Evolutionary conservation across 2,329 filamentous ascomycete genomes (phyloP).

Genomic region (Aspergillus cejpii): DNA sequence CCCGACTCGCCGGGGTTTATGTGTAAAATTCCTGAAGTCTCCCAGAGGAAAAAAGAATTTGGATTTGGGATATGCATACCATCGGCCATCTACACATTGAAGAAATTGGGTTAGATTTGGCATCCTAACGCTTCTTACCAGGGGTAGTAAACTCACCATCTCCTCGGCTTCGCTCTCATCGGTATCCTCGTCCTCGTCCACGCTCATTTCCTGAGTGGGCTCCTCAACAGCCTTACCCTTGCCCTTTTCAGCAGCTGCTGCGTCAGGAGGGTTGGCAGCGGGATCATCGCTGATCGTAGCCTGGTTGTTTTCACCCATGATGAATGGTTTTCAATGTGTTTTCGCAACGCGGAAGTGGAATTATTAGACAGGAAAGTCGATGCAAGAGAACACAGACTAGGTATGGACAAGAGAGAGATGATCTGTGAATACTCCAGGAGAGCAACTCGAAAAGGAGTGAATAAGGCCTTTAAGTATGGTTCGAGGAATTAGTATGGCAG

Average conservation of each 20-base stretch:
- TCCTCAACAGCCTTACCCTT: constrained; percentile 69
- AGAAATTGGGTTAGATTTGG: not conserved
- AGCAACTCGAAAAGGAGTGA: not conserved
- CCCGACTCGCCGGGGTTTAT: constrained; percentile 11
- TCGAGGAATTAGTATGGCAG: not conserved
- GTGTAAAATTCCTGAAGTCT: not conserved
- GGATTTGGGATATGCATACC: constrained; percentile 1
- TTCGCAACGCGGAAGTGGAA: constrained; percentile 7
- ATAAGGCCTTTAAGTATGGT: not conserved
- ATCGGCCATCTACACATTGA: not conserved
- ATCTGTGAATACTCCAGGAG: not conserved
- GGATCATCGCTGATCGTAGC: constrained; percentile 32
- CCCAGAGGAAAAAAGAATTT: not conserved
- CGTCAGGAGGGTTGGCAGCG: constrained; percentile 34
- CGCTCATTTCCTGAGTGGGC: constrained; percentile 54
- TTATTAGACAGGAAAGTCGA: constrained; percentile 18
- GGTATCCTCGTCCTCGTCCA: constrained; percentile 63
- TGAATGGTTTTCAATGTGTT: constrained; percentile 11
- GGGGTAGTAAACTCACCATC: constrained; percentile 25
- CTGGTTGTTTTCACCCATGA: constrained; percentile 33
- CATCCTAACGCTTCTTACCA: not conserved
- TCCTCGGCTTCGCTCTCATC: constrained; percentile 55
- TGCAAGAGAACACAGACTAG: constrained; percentile 12
- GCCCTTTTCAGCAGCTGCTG: constrained; percentile 60
- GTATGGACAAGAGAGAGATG: not conserved